phyloP scores from a whole-genome alignment of 2,329 filamentous ascomycete species.

The Cadophora luteo-olivacea region DNA sequence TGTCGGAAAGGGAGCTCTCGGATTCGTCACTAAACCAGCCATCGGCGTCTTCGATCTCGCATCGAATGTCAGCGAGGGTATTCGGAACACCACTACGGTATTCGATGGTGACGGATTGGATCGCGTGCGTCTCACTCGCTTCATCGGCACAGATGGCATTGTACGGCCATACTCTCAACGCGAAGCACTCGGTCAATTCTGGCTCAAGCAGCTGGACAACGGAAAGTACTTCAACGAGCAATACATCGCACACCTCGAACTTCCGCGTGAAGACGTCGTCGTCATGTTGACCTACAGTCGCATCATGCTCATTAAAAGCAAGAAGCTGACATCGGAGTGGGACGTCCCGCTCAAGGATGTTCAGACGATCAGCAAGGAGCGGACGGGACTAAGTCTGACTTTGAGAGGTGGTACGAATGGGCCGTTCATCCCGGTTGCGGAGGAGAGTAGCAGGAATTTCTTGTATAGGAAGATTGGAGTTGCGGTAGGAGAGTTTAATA shows the following conservation, averaged over 20 bases:
- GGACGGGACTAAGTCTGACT: slow-evolving; percentile 89
- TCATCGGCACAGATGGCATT: slow-evolving; percentile 90
- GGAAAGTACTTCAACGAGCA: slow-evolving; percentile 97
- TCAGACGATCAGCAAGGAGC: slow-evolving; percentile 95
- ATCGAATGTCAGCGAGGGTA: slow-evolving; percentile 95
- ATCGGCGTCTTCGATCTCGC: slow-evolving; percentile 97
- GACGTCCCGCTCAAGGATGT: slow-evolving; percentile 95
- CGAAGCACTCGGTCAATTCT: slow-evolving; percentile 95
- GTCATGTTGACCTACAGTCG: slow-evolving; percentile 87
- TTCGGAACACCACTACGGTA: slow-evolving; percentile 97
- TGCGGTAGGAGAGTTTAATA: slow-evolving; percentile 72
- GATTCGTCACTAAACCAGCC: slow-evolving; percentile 94
- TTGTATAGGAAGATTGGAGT: slow-evolving; percentile 70
- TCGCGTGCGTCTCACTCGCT: slow-evolving; percentile 89
- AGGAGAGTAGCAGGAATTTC: slow-evolving; percentile 75
- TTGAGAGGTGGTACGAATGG: slow-evolving; percentile 91
- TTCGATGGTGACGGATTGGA: slow-evolving; percentile 96
- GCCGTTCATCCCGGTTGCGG: slow-evolving; percentile 92
- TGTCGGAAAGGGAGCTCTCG: slow-evolving; percentile 91
- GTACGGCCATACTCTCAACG: slow-evolving; percentile 94
- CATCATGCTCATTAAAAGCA: slow-evolving; percentile 89
- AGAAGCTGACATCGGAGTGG: slow-evolving; percentile 89
- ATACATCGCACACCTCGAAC: slow-evolving; percentile 95
- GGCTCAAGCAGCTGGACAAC: slow-evolving; percentile 98
- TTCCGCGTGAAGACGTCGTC: slow-evolving; percentile 86